Evolutionary conservation across 495 filamentous ascomycete genomes (phyloP), one percentile per base, ranked within the genome.

Genomic region (Aspergillus ellipticus): DNA sequence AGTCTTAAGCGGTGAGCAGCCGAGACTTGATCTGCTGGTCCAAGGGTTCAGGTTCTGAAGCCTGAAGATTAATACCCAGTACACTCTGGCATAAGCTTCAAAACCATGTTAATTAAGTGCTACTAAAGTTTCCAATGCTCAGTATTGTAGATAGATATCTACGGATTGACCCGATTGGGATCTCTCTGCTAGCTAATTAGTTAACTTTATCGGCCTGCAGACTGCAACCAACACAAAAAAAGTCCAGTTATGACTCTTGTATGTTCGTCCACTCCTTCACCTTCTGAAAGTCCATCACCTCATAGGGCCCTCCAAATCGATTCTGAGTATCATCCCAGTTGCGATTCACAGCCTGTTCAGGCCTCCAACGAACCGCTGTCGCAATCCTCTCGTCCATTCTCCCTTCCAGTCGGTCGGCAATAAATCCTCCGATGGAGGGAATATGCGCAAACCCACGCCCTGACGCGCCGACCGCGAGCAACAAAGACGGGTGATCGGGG

Each of bases 311-410:
- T 3, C 77, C 79, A 59, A 70, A 77, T n/a, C 78, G 64, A 15
- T 67, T 62, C 58, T 82, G 78, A 0, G 75, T 79, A 65, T 71
- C 68, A 39, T 62, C 59, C 80, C 79, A 83, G 56, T 81, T 70
- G 28, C 80, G 61, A 42, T 69, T 43, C 0, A 71, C 61, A 5
- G 78, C 77, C 7, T 57, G 74, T 52, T 82, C 76, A 0, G 80
- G 79, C 28, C 79, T 59, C 79, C 80, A 83, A 16, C 75, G 69
- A 15, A 80, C 67, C 17, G 68, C 70, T 13, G 68, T 46, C 41
- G 62, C 69, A 50, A 79, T 48, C 49, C 71, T 68, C 15, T 60
- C 59, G 28, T 73, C 69, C 24, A 79, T 39, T 9, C 43, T 67
- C 0, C 70, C 74, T 49, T 83, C 77, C 31, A 82, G 53, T 1